Evolutionary conservation across 768 basidiomycete genomes (phyloP).

Genomic region (Tulasnella sp.): DNA sequence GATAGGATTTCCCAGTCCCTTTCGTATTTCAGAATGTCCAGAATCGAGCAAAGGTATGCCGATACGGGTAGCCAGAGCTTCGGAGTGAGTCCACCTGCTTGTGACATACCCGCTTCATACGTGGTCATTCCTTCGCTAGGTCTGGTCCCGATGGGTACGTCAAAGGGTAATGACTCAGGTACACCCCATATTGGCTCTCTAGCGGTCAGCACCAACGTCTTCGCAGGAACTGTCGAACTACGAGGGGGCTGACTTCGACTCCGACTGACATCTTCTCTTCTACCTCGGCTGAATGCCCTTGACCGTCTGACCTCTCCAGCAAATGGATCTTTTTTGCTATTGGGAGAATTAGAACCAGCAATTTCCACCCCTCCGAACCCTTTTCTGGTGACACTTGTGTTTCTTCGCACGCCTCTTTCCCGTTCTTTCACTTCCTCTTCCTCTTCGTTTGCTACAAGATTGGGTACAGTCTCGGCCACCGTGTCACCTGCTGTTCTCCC

Average conservation of each 20-base stretch:
- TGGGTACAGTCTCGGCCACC: neutral
- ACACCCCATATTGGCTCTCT: slow-evolving; percentile 43
- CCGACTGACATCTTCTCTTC: slow-evolving; percentile 6
- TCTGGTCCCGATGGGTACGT: slow-evolving; percentile 60
- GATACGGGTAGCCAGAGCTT: slow-evolving; percentile 53
- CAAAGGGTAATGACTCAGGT: slow-evolving; percentile 48
- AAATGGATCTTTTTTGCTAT: neutral
- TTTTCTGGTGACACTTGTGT: slow-evolving; percentile 8
- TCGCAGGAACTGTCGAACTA: neutral
- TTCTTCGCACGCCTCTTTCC: slow-evolving; percentile 7
- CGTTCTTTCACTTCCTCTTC: slow-evolving; percentile 12
- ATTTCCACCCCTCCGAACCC: neutral
- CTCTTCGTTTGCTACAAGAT: neutral
- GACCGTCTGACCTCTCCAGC: neutral
- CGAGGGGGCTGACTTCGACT: slow-evolving; percentile 2
- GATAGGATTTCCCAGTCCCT: slow-evolving; percentile 87
- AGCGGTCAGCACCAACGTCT: neutral
- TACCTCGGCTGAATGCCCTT: slow-evolving; percentile 1
- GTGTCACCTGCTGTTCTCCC: neutral
- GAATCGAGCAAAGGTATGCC: slow-evolving; percentile 49
- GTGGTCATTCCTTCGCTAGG: slow-evolving; percentile 30
- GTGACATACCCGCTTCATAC: slow-evolving; percentile 25
- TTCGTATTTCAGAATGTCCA: slow-evolving; percentile 56
- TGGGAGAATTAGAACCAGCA: too few species aligned
- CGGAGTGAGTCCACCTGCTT: slow-evolving; percentile 19